Evolutionary conservation across 2,329 filamentous ascomycete species (phyloP), one percentile per base, ranked within the genome.

Genomic region (Neoarthrinium moseri): DNA sequence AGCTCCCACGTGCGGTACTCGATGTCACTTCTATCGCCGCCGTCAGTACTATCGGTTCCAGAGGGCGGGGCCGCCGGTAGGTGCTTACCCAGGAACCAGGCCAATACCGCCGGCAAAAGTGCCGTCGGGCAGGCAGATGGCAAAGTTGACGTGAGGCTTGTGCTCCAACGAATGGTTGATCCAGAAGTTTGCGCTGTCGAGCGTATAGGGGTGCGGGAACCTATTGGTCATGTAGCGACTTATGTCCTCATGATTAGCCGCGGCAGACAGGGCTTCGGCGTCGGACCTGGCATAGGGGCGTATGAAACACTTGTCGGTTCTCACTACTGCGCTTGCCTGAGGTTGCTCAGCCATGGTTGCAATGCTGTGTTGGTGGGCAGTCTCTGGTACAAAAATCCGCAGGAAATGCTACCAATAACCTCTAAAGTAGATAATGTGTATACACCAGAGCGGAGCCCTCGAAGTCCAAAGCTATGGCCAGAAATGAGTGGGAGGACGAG

Each of bases 121-220:
- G 15, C 61, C 59, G 45, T 59, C 62, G 2, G 49, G 48, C 20
- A 57, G 42, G 54, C 55, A 65, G 47, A 75, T 62, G 49, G 57
- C 69, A 18, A 64, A 67, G 56, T 67, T 53, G 29, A 61, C 56
- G 48, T 35, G 52, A 44, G 45, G 57, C 46, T 27, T 46, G 40
- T 11, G 50, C n/a, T 51, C 51, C 23, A 52, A 43, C 22, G 57
- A 35, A 7, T n/a, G 45, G 29, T 47, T 43, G 50, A 75, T 63
- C 56, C 67, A 74, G n/a, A 12, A 32, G 17, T 68, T 51, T 2
- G 72, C 70, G 39, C 68, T 58, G 6, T 62, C 58, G 7, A 68
- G 51, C 0, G 64, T 70, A 58, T 78, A 78, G 0, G 76, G 76
- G 8, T 51, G 55, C 3, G 74, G 72, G 46, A 77, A 78, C 32